Evolutionary conservation across 1,284 basidiomycete genomes (phyloP), one percentile per base, ranked within the genome.

Genomic region (Xerocomus minutiporus): DNA sequence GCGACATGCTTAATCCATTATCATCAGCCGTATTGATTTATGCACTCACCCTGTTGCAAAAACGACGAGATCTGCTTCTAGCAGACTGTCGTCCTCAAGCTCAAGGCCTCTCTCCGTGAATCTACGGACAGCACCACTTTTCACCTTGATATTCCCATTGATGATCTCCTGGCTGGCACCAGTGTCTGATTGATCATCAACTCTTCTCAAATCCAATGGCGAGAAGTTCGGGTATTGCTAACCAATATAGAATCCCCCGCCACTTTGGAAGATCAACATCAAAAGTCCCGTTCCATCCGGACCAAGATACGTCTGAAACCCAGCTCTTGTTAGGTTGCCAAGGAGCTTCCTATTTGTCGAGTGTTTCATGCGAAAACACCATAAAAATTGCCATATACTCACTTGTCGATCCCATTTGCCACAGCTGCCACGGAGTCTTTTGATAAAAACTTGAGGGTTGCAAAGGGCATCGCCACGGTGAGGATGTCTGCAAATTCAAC

Each of bases 141-240:
- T 73, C 52, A 78, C 63, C 50, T 74, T 76, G 66, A 80, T 78
- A 15, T 62, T 60, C 32, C 77, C 78, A n/a, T 74, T 65, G 17
- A 68, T 67, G 42, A 80, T 75, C 53, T 71, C 63, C 48, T 65
- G 61, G 26, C 69, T 70, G 0, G 69, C 62, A 13, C 75, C 75
- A 0, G 59, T 59, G 48, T 74, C 71, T 66, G 46, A 42, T 45
- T 44, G 1, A 42, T 39, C 15, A 32, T 34, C 0, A 1, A 1
- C 32, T 3, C 6, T 41, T 38, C n/a, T 36, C n/a, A n/a, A 38
- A 17, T 2, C 12, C 34, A 12, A 32, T 8, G 17, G 23, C n/a
- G 28, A 25, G 23, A 20, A 17, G 17, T 8, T 13, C 12, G n/a
- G 40, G 49, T 15, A 36, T n/a, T 2, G 29, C 65, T 23, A 17